Evolutionary conservation across 768 basidiomycete genomes (phyloP).

Genomic region (Lentinula lateritia): DNA sequence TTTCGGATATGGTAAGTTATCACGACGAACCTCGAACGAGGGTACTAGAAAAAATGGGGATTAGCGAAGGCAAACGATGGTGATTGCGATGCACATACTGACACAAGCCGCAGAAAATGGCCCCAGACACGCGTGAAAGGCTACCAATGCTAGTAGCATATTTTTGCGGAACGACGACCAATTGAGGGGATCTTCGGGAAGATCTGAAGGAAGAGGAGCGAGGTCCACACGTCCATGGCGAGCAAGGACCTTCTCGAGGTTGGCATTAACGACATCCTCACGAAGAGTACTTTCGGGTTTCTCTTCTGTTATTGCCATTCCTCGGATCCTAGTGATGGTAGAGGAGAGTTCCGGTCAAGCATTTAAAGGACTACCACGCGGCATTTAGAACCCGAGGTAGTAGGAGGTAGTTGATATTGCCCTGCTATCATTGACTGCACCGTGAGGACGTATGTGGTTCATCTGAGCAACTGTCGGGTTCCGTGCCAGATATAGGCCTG

Average conservation of each 20-base stretch:
- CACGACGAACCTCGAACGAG: background rate
- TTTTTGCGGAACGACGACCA: constrained; percentile 3
- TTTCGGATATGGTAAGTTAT: background rate
- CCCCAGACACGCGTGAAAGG: constrained; percentile 1
- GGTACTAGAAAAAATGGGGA: background rate
- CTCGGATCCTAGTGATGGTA: background rate
- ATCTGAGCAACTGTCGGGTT: background rate
- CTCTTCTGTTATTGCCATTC: background rate
- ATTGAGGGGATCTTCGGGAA: background rate
- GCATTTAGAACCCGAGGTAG: background rate
- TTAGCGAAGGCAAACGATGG: background rate
- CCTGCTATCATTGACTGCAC: background rate
- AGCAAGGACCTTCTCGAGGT: background rate
- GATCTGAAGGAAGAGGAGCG: background rate
- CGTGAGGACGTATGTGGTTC: no score
- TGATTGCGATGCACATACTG: background rate
- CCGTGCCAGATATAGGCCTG: background rate
- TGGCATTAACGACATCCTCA: background rate
- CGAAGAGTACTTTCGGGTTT: background rate
- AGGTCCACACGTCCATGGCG: constrained; percentile 2
- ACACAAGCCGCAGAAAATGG: background rate
- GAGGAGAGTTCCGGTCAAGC: background rate
- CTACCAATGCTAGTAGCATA: background rate
- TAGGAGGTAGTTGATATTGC: background rate
- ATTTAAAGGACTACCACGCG: background rate